Evolutionary conservation across 495 filamentous ascomycete genomes (phyloP), one percentile per base, ranked within the genome.

Genomic region (Xylaria palmicola): DNA sequence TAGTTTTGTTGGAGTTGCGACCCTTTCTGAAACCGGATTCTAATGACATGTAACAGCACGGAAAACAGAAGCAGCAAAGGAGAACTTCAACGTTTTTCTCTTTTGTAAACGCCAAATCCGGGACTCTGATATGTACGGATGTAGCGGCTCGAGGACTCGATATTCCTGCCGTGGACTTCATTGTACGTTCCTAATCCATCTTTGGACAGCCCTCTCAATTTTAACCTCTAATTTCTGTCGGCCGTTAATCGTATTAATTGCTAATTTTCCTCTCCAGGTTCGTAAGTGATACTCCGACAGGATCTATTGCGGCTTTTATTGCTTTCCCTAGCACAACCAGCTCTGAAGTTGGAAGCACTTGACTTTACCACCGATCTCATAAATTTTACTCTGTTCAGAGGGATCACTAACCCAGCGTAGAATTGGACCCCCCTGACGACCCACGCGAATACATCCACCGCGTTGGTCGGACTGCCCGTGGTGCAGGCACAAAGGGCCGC

Each of bases 31-130:
- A 27, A 30, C 1, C 0, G 4, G 8, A 29, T 32, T 22, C 59
- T 61, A 30, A 61, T 24, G 30, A 9, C 7, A 20, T 39, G 26
- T 17, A 15, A 29, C 30, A 61, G 59, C 60, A 62, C 37, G 60
- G 60, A 43, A 62, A 62, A 20, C 60, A 62, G 44, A 62, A 62
- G 34, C 60, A 62, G 53, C 60, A 62, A 32, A 62, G 57, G 19
- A 88, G 94, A 5, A 98, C 94, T 48, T 95, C 94, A 69, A 96
- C 91, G 0, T 98, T 98, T 77, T 98, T 98, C 75, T 93, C 97
- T 67, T 98, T 98, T 79, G 92, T 90, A 76, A 98, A 98, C 72
- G 93, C 94, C 6, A 88, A 83, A 56, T 87, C 90, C 53, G 94
- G 94, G 9, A 96, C 89, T 4, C 75, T 98, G 40, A 92, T 98